Conservation (phyloP, 768 basidiomycete species). For the Asterophora parasitica region DNA sequence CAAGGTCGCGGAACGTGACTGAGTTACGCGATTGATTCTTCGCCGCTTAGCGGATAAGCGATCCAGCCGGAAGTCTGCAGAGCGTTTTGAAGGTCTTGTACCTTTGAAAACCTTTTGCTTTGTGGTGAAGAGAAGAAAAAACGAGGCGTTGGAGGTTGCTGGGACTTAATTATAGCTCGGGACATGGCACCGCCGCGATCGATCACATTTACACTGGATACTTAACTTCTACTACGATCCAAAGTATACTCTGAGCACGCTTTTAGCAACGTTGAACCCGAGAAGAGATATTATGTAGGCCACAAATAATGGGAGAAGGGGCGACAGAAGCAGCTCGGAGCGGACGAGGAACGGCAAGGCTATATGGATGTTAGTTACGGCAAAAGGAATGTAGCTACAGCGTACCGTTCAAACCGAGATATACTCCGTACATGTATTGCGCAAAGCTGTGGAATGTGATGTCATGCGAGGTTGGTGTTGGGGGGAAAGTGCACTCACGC, state of each 20-base stretch:
- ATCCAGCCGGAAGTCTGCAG: not conserved
- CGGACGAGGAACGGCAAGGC: slow-evolving; percentile 94
- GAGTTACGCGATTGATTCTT: slow-evolving; percentile 1
- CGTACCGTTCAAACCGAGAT: slow-evolving; percentile 76
- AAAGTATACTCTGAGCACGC: slow-evolving; percentile 81
- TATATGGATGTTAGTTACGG: slow-evolving; percentile 22
- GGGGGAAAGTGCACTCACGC: slow-evolving; percentile 48
- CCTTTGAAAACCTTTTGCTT: not conserved
- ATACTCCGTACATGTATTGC: slow-evolving; percentile 90
- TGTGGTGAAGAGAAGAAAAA: too few relatives aligned
- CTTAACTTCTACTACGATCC: slow-evolving; percentile 30
- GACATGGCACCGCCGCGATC: not conserved
- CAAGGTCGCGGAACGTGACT: slow-evolving; percentile 23
- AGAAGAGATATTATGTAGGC: slow-evolving; percentile 83
- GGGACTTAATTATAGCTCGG: not conserved
- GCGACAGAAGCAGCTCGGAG: slow-evolving; percentile 85
- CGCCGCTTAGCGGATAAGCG: not conserved
- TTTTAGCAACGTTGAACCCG: slow-evolving; percentile 86
- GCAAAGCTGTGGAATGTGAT: slow-evolving; percentile 49
- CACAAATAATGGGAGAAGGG: slow-evolving; percentile 79
- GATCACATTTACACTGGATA: slow-evolving; percentile 5
- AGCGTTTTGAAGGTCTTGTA: not conserved
- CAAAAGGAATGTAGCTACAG: slow-evolving; percentile 1
- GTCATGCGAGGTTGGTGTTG: slow-evolving; percentile 3
- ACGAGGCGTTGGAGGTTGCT: not conserved